Conservation (phyloP, 768 basidiomycete species). For the Leccinum variicolor region DNA sequence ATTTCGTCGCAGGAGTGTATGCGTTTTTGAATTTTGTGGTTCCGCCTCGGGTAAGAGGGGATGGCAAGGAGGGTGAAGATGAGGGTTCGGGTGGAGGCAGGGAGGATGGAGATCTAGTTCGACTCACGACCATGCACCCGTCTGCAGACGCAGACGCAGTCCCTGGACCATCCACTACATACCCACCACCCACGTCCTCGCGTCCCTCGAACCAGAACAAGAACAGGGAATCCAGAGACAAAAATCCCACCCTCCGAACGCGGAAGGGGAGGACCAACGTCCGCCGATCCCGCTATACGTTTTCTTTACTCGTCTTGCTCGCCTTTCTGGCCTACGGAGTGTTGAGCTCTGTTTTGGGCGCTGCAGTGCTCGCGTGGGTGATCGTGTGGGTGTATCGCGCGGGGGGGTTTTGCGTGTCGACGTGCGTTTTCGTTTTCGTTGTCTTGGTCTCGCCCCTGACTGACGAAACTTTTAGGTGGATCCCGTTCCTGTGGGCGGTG, state of each 20-base stretch:
- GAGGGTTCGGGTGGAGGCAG: not conserved
- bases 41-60: not conserved
- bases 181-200: not conserved
- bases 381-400: not conserved
- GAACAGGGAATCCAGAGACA: conserved; percentile 3
- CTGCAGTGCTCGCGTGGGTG: not conserved
- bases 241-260: conserved; percentile 10
- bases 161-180: not conserved
- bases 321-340: conserved; percentile 34
- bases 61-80: not conserved
- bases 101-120: not conserved
- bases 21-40: not conserved
- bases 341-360: conserved; percentile 32
- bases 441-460: not conserved
- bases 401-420: not conserved
- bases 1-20: not conserved
- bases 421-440: not conserved
- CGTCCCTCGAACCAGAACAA: not conserved
- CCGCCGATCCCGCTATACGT: conserved; percentile 36
- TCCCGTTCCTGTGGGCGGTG: conserved; percentile 41
- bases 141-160: not conserved
- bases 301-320: conserved; percentile 40
- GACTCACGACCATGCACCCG: not conserved
- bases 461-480: conserved; percentile 23
- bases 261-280: conserved; percentile 23